Conservation (phyloP, 495 filamentous ascomycete genomes). For the Penicillium dipodomyicola region DNA sequence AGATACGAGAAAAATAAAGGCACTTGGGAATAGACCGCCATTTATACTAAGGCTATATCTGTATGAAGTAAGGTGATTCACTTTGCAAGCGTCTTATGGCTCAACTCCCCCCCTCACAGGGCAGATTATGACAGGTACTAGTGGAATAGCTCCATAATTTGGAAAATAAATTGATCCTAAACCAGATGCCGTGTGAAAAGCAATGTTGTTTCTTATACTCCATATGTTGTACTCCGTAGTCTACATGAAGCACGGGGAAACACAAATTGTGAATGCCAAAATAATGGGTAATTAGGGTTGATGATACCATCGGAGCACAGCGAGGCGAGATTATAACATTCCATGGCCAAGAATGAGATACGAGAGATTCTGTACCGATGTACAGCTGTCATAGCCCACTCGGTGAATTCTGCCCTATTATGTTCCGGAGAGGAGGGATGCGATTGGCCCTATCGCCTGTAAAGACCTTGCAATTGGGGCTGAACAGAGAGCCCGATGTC, state of each 20-base stretch:
- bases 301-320: background rate
- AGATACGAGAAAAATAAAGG: background rate
- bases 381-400: conserved; percentile 17
- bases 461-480: conserved; percentile 20
- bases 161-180: background rate
- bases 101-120: background rate
- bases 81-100: background rate
- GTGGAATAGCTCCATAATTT: background rate
- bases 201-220: background rate
- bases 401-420: conserved; percentile 11
- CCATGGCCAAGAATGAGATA: conserved; percentile 10
- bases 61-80: background rate
- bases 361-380: conserved; percentile 1
- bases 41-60: background rate
- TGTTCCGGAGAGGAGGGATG: conserved; percentile 18
- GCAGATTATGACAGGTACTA: background rate
- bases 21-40: background rate
- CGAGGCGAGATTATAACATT: conserved; percentile 9
- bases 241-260: background rate
- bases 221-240: too few species aligned
- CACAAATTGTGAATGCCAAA: background rate
- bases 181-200: background rate
- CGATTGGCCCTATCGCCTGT: conserved; percentile 20
- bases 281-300: background rate
- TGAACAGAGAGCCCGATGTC: conserved; percentile 9